Conservation (phyloP, 148 eudicot genomes). For the Silene latifolia region DNA sequence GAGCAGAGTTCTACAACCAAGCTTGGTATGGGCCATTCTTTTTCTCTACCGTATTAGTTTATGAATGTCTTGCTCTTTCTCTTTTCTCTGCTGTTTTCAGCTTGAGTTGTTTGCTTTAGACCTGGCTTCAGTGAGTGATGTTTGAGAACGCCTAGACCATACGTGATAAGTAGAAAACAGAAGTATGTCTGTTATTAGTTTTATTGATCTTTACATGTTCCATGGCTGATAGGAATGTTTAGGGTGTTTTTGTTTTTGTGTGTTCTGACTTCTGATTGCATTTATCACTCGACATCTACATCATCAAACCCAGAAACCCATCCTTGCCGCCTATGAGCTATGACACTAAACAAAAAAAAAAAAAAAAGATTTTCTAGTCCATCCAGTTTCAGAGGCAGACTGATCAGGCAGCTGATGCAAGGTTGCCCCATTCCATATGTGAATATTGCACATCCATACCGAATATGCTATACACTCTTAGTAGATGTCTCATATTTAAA, state of each 20-base stretch:
- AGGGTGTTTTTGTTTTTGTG: background rate
- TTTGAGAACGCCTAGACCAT: background rate
- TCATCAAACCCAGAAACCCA: background rate
- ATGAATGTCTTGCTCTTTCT: background rate
- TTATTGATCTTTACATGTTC: background rate
- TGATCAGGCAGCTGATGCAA: background rate
- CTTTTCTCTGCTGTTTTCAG: background rate
- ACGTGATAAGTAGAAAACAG: background rate
- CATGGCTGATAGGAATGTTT: background rate
- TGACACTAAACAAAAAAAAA: background rate
- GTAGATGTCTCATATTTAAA: no score
- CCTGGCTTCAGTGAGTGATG: background rate
- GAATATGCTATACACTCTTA: no score
- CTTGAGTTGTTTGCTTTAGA: constrained; percentile 1
- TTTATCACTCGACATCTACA: background rate
- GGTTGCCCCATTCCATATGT: no score
- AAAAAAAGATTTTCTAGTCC: background rate
- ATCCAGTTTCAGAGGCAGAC: background rate
- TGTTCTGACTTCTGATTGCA: background rate
- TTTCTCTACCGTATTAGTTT: background rate
- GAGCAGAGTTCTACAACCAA: constrained; percentile 71
- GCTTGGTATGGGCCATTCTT: constrained; percentile 56
- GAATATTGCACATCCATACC: no score
- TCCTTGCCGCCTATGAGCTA: background rate
- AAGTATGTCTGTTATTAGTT: background rate